A percentile compares a stretch with the other conserved stretches of the same genome.
phyloP scores from a whole-genome alignment of 1,284 basidiomycete genomes.

The Pyrrhoderma noxium region DNA sequence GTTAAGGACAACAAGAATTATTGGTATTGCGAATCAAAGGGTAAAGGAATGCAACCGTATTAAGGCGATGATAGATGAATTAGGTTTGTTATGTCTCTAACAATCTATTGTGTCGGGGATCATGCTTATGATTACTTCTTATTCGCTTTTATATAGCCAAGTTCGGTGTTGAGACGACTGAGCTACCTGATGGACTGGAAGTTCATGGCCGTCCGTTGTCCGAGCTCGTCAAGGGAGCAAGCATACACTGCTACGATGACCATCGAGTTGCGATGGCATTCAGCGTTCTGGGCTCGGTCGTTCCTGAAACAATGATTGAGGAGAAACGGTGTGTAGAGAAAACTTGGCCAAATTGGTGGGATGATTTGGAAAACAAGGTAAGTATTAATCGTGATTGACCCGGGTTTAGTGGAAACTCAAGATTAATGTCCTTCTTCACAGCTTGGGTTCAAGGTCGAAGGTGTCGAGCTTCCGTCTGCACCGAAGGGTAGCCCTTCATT shows the following conservation, averaged over 20 bases:
- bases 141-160: slow-evolving; percentile 53
- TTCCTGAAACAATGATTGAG: slow-evolving; percentile 76
- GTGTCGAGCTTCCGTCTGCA: slow-evolving; percentile 62
- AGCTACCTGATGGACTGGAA: slow-evolving; percentile 91
- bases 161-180: slow-evolving; percentile 89
- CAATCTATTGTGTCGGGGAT: not conserved
- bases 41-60: slow-evolving; percentile 99
- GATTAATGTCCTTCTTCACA: slow-evolving; percentile 34
- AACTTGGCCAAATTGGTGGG: slow-evolving; percentile 99
- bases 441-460: slow-evolving; percentile 88
- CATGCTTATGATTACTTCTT: slow-evolving; percentile 15
- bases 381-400: slow-evolving; percentile 18
- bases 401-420: slow-evolving; percentile 13
- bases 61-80: slow-evolving; percentile 91
- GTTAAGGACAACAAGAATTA: slow-evolving; percentile 66
- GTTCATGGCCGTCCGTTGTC: slow-evolving; percentile 71
- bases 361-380: slow-evolving; percentile 91
- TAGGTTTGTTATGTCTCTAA: slow-evolving; percentile 49
- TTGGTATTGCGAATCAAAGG: slow-evolving; percentile 96
- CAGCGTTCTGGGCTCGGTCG: slow-evolving; percentile 75
- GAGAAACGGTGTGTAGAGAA: slow-evolving; percentile 99
- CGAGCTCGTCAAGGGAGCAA: slow-evolving; percentile 60
- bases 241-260: slow-evolving; percentile 95
- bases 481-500: slow-evolving; percentile 26
- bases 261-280: slow-evolving; percentile 99